Evolutionary conservation across 1,284 basidiomycete genomes (phyloP), one percentile per base, ranked within the genome.

Genomic region (Cutaneotrichosporon sp.): DNA sequence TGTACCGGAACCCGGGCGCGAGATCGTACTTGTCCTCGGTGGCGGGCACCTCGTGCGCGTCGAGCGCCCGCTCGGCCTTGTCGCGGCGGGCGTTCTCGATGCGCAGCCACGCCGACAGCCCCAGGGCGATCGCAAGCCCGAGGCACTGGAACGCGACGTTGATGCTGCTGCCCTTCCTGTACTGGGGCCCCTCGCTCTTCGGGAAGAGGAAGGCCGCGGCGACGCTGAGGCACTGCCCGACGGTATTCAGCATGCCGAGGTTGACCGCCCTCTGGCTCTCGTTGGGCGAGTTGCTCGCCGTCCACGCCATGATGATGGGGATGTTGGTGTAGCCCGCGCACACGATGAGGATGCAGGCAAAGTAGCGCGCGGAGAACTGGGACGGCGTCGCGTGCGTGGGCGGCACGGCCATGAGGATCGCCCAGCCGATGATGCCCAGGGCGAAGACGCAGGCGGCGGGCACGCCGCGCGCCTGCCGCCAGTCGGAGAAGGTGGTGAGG

Each of bases 401-500:
- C n/a, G 67, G 65, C 22, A 82, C 69, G 18, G 67, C 34, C n/a
- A 76, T 61, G 6, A 82, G 72, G 25, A 81, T 67, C 0, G 69
- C 67, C 79, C 80, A 82, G 13, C 58, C 81, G 45, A 79, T 60
- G 33, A 79, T 67, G 34, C 79, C 80, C 56, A 81, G 66, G 24
- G 67, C 29, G 66, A 80, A 81, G 43, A 80, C 78, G 42, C 36
- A 49, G 13, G 76, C 75, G 34, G 76, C 71, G 42, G 73, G 76
- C 25, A 57, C 42, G 36, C 72, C 92, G 61, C 91, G 85, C 56
- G 80, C 86, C 75, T 91, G 90, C 8, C 86, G 71, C 56, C 84
- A 81, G 77, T 95, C 92, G 6, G 91, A 92, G 22, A 80, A 77
- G 64, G 84, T 33, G 16, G 54, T 87, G 54, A 87, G 81, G 4